phyloP scores from a whole-genome alignment of 495 filamentous ascomycete genomes.

The Lichina pygmaea region DNA sequence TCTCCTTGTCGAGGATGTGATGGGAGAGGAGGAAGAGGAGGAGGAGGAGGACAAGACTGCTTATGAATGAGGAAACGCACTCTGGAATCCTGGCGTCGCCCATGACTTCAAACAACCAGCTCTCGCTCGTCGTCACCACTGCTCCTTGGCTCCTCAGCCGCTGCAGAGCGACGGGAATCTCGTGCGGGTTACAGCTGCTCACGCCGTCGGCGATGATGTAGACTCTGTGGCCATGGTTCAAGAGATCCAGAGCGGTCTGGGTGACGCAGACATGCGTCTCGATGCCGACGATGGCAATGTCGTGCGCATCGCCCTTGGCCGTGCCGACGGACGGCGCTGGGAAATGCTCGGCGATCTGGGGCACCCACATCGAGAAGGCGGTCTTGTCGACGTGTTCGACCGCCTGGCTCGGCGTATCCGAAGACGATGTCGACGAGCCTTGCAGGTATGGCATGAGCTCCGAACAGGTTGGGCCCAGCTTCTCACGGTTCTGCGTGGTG shows the following conservation, averaged over 20 bases:
- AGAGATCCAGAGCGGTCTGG: constrained; percentile 66
- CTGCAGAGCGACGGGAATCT: constrained; percentile 53
- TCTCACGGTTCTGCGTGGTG: constrained; percentile 55
- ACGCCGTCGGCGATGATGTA: constrained; percentile 85
- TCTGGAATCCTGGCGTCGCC: constrained; percentile 53
- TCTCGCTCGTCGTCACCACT: constrained; percentile 68
- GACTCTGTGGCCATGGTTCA: constrained; percentile 47
- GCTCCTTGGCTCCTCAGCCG: constrained; percentile 52
- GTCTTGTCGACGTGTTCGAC: constrained; percentile 50
- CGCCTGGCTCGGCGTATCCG: constrained; percentile 11
- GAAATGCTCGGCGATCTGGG: constrained; percentile 20
- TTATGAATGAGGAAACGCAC: constrained; percentile 9
- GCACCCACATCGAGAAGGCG: constrained; percentile 57
- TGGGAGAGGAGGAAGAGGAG: neutral
- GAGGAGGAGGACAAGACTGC: neutral
- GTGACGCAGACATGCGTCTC: constrained; percentile 88
- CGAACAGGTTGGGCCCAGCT: constrained; percentile 50
- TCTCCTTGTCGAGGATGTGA: neutral
- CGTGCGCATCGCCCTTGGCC: constrained; percentile 8
- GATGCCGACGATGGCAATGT: constrained; percentile 55
- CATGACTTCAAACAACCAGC: constrained; percentile 77
- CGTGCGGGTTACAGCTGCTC: constrained; percentile 56
- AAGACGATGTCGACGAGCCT: constrained; percentile 8
- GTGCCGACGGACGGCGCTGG: constrained; percentile 3
- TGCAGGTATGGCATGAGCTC: constrained; percentile 27